phyloP scores from a whole-genome alignment of 768 basidiomycete genomes.

The Lentinula boryana region DNA sequence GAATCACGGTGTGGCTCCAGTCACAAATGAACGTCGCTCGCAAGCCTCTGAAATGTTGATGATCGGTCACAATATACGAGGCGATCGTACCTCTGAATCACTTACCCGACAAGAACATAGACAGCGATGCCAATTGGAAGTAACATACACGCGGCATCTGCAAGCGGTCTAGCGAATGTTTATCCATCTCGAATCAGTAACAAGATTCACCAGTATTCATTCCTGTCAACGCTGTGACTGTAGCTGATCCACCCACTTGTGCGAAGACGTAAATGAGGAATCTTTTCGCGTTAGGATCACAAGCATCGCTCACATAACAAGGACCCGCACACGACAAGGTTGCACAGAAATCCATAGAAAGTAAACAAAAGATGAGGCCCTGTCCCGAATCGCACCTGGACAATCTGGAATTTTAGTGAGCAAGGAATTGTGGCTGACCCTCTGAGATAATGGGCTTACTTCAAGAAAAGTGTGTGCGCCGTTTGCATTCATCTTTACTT shows the following conservation, averaged over 20 bases:
- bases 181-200: background rate
- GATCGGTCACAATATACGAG: background rate
- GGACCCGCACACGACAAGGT: conserved; percentile 44
- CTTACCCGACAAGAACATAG: conserved; percentile 29
- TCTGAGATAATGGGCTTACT: conserved; percentile 13
- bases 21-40: conserved; percentile 40
- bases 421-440: background rate
- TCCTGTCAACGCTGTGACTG: conserved; percentile 38
- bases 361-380: conserved; percentile 42
- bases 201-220: conserved; percentile 24
- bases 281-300: too few species aligned
- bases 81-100: background rate
- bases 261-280: background rate
- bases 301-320: conserved; percentile 33
- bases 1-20: conserved; percentile 39
- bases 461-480: conserved; percentile 54
- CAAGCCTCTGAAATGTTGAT: conserved; percentile 20
- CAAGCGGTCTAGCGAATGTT: background rate
- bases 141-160: conserved; percentile 37
- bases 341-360: conserved; percentile 46
- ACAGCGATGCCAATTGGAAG: conserved; percentile 39
- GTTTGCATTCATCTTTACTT: conserved; percentile 56
- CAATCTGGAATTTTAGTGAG: conserved; percentile 27
- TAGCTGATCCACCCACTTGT: conserved; percentile 38
- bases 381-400: conserved; percentile 42